Evolutionary conservation across 225 moss, liverwort and hornwort genomes (phyloP).

Genomic region (Polytrichum formosum): DNA sequence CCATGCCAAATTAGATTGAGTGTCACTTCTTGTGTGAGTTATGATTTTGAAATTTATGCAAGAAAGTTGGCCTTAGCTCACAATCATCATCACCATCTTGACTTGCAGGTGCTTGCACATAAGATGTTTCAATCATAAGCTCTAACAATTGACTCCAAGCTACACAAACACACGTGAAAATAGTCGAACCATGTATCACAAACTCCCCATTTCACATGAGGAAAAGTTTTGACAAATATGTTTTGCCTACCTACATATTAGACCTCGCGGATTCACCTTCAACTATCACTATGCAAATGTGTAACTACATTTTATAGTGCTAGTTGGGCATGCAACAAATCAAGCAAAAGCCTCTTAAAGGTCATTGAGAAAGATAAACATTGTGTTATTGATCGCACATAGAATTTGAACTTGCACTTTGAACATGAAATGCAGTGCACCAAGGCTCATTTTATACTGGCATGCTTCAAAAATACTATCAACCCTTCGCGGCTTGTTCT

Average conservation of each 20-base stretch:
- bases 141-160: constrained; percentile 76
- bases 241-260: neutral
- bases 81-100: constrained; percentile 61
- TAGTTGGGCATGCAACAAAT: too few relatives aligned
- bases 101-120: constrained; percentile 61
- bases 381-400: neutral
- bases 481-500: constrained; percentile 59
- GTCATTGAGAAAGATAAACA: too few relatives aligned
- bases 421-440: constrained; percentile 47
- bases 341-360: too few relatives aligned
- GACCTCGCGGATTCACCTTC: too few relatives aligned
- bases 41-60: constrained; percentile 61
- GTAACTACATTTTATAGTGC: too few relatives aligned
- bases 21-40: constrained; percentile 32
- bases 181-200: neutral
- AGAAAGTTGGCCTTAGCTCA: constrained; percentile 85
- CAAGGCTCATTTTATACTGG: constrained; percentile 74
- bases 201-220: neutral
- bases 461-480: constrained; percentile 51
- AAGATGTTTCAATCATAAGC: constrained; percentile 68
- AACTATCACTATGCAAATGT: too few relatives aligned
- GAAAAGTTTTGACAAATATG: neutral
- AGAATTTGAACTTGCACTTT: constrained; percentile 46
- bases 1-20: neutral
- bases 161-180: constrained; percentile 22